Conservation (phyloP, 1,139 yeast species). For the Waltiozyma sp. region DNA sequence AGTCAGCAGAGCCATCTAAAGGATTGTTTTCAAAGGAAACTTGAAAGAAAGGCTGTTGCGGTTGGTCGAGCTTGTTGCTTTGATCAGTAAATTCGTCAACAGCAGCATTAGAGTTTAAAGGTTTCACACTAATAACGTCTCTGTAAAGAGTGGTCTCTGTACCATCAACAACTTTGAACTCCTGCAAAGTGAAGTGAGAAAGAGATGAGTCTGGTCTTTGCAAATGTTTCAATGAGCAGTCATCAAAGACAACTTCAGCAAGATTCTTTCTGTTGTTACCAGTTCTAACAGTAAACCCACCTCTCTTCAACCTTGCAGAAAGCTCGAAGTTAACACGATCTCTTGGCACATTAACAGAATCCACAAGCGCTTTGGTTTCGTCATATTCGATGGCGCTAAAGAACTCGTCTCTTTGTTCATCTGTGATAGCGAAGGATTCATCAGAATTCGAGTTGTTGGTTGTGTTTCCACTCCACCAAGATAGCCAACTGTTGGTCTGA, state of each 20-base stretch:
- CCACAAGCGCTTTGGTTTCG: conserved; percentile 44
- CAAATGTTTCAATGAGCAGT: conserved; percentile 60
- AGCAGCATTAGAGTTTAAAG: conserved; percentile 29
- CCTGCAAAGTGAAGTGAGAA: conserved; percentile 64
- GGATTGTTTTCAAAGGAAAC: conserved; percentile 82
- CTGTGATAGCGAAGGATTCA: conserved; percentile 33
- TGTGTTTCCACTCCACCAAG: conserved; percentile 41
- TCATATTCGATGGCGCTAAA: conserved; percentile 92
- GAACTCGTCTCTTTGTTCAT: conserved; percentile 69
- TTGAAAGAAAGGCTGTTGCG: conserved; percentile 57
- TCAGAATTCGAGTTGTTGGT: conserved; percentile 12
- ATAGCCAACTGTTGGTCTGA: conserved; percentile 39
- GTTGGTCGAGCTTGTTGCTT: neutral
- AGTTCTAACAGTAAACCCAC: conserved; percentile 55
- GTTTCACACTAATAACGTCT: conserved; percentile 82
- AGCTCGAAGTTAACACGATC: conserved; percentile 62
- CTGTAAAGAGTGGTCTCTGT: conserved; percentile 63
- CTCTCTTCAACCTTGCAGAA: conserved; percentile 58
- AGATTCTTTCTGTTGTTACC: conserved; percentile 33
- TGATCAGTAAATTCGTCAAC: conserved; percentile 10
- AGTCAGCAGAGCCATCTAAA: conserved; percentile 71
- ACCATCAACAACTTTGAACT: conserved; percentile 82
- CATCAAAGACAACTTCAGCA: conserved; percentile 76
- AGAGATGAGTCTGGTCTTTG: conserved; percentile 76
- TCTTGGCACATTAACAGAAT: conserved; percentile 56